These are phyloP conservation scores for Beta lomatogona DNA, from an alignment of 179 eudicot genomes.

Conservation along the genomic window DNA sequence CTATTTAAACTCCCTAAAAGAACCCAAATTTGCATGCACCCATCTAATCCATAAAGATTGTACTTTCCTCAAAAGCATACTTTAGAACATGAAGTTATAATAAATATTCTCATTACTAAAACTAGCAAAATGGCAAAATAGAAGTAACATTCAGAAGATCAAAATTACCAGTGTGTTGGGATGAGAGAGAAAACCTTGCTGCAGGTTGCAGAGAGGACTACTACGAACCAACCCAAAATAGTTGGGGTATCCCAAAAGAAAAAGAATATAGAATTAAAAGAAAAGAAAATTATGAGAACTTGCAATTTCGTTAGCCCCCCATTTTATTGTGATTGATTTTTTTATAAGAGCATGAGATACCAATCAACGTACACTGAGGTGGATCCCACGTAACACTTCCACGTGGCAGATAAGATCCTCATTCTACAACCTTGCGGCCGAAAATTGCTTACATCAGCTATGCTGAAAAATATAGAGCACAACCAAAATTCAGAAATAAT, in stretches of 20 bases:
- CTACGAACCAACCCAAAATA: background rate
- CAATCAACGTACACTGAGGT: slow-evolving; percentile 23
- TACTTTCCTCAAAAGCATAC: no score
- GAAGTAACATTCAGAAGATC: background rate
- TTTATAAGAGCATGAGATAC: slow-evolving; percentile 40
- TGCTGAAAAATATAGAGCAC: slow-evolving; percentile 2
- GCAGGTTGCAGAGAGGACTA: slow-evolving; percentile 1
- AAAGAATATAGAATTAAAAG: background rate
- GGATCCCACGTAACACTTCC: slow-evolving; percentile 14
- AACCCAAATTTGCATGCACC: no score
- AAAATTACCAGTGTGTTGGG: background rate
- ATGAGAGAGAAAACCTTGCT: slow-evolving; percentile 7
- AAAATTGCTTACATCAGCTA: slow-evolving; percentile 28
- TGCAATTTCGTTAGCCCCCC: slow-evolving; percentile 3
- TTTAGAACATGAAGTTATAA: no score
- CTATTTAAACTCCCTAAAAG: no score
- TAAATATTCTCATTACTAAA: background rate
- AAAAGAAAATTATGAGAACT: background rate
- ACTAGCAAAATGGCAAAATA: background rate
- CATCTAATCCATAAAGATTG: no score
- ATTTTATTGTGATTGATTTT: slow-evolving; percentile 4
- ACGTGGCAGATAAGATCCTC: slow-evolving; percentile 70
- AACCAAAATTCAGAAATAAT: background rate
- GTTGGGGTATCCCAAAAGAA: background rate
- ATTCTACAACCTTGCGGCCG: slow-evolving; percentile 27